Evolutionary conservation across 2,329 filamentous ascomycete species (phyloP), one percentile per base, ranked within the genome.

Genomic region (Nectriaceae sp.): DNA sequence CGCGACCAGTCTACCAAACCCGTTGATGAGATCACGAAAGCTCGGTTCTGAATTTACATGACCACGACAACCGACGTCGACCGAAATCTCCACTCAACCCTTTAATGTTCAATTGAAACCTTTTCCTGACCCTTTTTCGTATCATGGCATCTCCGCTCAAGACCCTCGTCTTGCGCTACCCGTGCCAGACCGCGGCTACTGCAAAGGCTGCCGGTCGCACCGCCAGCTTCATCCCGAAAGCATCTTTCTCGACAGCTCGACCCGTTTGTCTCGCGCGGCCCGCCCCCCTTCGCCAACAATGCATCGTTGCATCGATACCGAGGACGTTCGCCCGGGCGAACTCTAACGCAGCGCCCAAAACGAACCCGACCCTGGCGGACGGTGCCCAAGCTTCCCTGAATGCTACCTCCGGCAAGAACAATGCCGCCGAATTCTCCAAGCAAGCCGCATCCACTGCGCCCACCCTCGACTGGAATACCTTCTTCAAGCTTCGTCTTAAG

Each of bases 401-500:
- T 42, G 53, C 52, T 45, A 52, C 54, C 52, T 36, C 53, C 40
- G 57, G 48, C 35, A 26, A 38, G 24, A 53, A 54, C 35, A 56
- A 46, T 42, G 37, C 42, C 21, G 26, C 26, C 26, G 26, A 31
- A 8, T 31, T 31, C 26, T 10, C 10, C 26, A 31, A 31, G 26
- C 44, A 42, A n/a, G 48, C 42, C 16, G 38, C 47, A 46, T 50
- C 52, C 66, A 18, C 46, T 55, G 63, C 46, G 56, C 49, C 45
- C 43, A 42, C 60, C 69, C 82, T 92, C 36, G 83, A 90, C 72
- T 97, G 93, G 93, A 87, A 97, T 75, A 85, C 84, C 44, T 97
- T 96, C 77, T 96, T 97, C 78, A 83, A 84, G 67, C 85, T 97
- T 51, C 90, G 93, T 64, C 88, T 90, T 62, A 88, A 85, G 51